Evolutionary conservation across 441 rosid species (phyloP), one percentile per base, ranked within the genome.

Genomic region (Viola pubescens): DNA sequence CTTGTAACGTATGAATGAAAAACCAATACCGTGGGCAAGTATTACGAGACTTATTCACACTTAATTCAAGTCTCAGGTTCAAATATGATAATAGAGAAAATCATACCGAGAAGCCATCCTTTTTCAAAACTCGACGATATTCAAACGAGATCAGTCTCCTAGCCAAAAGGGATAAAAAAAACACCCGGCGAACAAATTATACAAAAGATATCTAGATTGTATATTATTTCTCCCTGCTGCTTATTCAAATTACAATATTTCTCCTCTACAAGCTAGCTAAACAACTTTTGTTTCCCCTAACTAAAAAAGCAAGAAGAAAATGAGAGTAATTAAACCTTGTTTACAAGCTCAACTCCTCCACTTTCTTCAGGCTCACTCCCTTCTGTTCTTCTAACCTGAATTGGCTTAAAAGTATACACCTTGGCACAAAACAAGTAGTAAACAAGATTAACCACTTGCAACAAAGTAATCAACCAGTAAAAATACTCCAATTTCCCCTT

Each of bases 401-500:
- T 60, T 0, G 95, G 91, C 80, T 91, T 91, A 49, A 68, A 81
- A 41, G 87, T 89, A 48, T 91, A 91, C 55, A 77, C 64, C 78
- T 81, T 92, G 9, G 91, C 86, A 52, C 94, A 87, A 37, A 73
- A 54, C 8, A 83, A 45, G 67, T 89, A 91, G 64, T 89, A 91
- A 19, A 82, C 43, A 42, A 89, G 67, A 68, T 91, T 91, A 46
- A 79, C 56, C 0, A 48, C 85, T 64, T 91, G 98, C 64, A 89
- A 44, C 49, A 68, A 19, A 0, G 95, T 89, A 50, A 91, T 75
- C 66, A 91, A 34, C 97, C 97, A 91, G 58, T 91, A 91, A 54
- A 91, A 89, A 58, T 85, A 82, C 82, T 89, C 97, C 65, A 91
- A 70, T 58, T 74, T 89, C 19, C 98, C 98, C 54, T 78, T 72